These are phyloP conservation scores for Diplotaxis tenuifolia DNA, from an alignment of 345 rosid genomes.

Conservation along the genomic window DNA sequence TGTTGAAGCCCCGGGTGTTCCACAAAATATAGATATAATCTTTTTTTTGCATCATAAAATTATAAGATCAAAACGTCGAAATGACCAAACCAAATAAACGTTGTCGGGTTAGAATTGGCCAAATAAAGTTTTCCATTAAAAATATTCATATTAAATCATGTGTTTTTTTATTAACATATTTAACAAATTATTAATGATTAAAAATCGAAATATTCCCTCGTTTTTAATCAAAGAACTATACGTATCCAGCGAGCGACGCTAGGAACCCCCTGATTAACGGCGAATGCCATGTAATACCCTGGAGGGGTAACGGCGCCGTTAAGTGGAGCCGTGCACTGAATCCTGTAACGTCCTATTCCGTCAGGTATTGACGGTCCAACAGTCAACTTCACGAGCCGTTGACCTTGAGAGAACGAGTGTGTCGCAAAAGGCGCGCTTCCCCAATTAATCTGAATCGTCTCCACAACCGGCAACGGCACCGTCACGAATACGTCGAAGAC, in stretches of 20 bases:
- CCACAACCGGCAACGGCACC: constrained; percentile 73
- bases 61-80: too few relatives aligned
- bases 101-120: too few relatives aligned
- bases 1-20: too few relatives aligned
- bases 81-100: too few relatives aligned
- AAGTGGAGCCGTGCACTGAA: constrained; percentile 73
- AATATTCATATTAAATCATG: background rate
- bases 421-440: constrained; percentile 79
- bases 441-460: constrained; percentile 53
- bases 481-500: constrained; percentile 46
- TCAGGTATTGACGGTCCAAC: constrained; percentile 56
- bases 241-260: constrained; percentile 84
- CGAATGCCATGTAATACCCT: constrained; percentile 86
- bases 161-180: background rate
- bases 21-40: too few relatives aligned
- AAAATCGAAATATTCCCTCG: background rate
- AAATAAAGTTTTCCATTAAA: background rate
- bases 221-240: constrained; percentile 40
- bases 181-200: background rate
- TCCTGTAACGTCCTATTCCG: constrained; percentile 46
- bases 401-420: constrained; percentile 87
- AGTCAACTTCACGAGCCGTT: constrained; percentile 66
- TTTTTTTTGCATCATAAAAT: too few relatives aligned
- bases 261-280: constrained; percentile 88
- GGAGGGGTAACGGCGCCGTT: constrained; percentile 79